Conservation (phyloP, 805 yeast genomes). For the Teunomyces atbi region DNA sequence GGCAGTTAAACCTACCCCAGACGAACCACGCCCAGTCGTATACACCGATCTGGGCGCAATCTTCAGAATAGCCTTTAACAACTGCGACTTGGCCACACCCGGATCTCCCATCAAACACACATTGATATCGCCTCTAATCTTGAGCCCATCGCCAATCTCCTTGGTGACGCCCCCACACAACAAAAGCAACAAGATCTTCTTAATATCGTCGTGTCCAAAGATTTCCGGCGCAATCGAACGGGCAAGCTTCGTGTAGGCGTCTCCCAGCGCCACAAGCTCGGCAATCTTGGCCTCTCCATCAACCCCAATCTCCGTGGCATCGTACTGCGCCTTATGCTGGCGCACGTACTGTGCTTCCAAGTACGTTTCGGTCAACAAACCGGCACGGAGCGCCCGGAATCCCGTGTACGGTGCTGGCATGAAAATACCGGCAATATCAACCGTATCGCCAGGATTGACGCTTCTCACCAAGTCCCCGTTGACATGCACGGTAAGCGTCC, state of each 20-base stretch:
- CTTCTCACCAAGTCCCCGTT: constrained; percentile 88
- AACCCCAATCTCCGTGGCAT: constrained; percentile 54
- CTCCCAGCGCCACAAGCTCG: constrained; percentile 57
- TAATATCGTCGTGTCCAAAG: constrained; percentile 89
- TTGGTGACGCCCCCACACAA: constrained; percentile 95
- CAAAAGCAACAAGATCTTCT: constrained; percentile 80
- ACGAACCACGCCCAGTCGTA: constrained; percentile 97
- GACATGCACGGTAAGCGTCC: constrained; percentile 81
- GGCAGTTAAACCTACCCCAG: constrained; percentile 98
- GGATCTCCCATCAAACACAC: constrained; percentile 98
- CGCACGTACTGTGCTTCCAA: constrained; percentile 81
- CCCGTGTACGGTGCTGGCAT: constrained; percentile 97
- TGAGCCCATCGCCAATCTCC: constrained; percentile 93
- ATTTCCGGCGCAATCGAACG: constrained; percentile 96
- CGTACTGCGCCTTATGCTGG: constrained; percentile 89
- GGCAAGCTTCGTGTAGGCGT: constrained; percentile 77
- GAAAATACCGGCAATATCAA: constrained; percentile 88
- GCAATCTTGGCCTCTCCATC: constrained; percentile 57
- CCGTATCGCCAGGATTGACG: constrained; percentile 91
- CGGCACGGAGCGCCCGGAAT: constrained; percentile 87
- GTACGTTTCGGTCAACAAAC: constrained; percentile 90
- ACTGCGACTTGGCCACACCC: constrained; percentile 98
- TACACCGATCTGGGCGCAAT: constrained; percentile 96
- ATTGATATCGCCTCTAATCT: constrained; percentile 95
- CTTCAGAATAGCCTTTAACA: constrained; percentile 84